Evolutionary conservation across 495 filamentous ascomycete genomes (phyloP), one percentile per base, ranked within the genome.

Genomic region (Penicillium lagena): DNA sequence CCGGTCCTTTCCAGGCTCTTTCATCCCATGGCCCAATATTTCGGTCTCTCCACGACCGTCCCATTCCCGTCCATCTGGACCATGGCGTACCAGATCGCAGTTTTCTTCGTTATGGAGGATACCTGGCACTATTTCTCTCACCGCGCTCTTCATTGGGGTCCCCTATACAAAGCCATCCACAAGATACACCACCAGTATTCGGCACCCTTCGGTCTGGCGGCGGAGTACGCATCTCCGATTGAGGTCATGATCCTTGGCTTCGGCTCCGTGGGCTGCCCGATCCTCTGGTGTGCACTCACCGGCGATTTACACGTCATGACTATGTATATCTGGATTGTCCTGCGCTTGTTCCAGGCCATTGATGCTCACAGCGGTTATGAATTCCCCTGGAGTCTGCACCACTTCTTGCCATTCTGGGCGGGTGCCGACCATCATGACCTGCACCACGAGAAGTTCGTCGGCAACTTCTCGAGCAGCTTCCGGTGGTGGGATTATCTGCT

Each of bases 101-200:
- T 96, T 58, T 96, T 98, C 76, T 98, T 98, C 66, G 78, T 97
- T 35, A 61, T 96, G 56, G 93, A 98, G 64, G 93, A 98, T 67
- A 76, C 94, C 39, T 98, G 94, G 94, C 93, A 98, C 63, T 98
- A 98, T 74, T 98, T 91, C 80, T 82, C 79, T 39, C 93, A 98
- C 70, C 89, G 93, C 50, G 85, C 85, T 22, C 78, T 98, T 55
- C 93, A 98, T 77, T 96, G 90, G 82, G 90, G 89, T 7, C 86
- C 87, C 27, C 81, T 98, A 6, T 98, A 98, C 79, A 91, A 84
- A 67, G 75, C 79, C 53, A 86, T 98, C 44, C 93, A 98, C 78
- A 98, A 98, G 73, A 91, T 98, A 43, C 93, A 98, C 71, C 93
- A 98, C 73, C 89, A 88, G 52, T 98, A 98, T 72, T 95, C 90